Percentiles rank a stretch among this genome's conserved stretches.
phyloP scores from a whole-genome alignment of 192 early-diverging fungal species.

The Backusella macrospora region DNA sequence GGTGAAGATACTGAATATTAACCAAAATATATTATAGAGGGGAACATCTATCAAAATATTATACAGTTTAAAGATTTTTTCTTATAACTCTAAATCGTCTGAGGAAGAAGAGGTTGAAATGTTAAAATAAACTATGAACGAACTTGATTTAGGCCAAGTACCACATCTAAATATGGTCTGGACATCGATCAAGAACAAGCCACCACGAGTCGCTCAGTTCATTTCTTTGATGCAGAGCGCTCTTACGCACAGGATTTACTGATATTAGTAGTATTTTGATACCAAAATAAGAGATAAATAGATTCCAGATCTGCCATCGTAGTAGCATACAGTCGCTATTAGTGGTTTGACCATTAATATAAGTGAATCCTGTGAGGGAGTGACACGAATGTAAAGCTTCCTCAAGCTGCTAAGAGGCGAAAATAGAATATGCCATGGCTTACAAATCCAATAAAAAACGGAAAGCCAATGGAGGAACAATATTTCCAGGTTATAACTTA shows the following conservation, averaged over 20 bases:
- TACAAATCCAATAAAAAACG: background rate
- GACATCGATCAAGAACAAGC: too few relatives aligned
- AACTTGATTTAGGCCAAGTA: background rate
- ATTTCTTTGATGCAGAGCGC: too few relatives aligned
- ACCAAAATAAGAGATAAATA: too few relatives aligned
- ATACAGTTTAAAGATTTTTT: background rate
- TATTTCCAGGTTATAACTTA: background rate
- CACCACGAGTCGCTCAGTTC: too few relatives aligned
- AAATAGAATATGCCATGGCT: background rate
- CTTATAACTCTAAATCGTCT: background rate
- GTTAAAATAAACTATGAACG: background rate
- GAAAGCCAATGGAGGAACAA: background rate
- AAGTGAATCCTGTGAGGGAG: too few relatives aligned
- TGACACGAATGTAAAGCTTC: background rate
- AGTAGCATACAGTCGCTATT: too few relatives aligned
- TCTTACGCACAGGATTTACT: too few relatives aligned
- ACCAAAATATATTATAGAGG: background rate
- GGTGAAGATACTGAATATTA: background rate
- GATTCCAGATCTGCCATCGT: too few relatives aligned
- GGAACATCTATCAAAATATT: background rate
- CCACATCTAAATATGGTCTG: background rate
- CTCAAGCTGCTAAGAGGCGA: background rate
- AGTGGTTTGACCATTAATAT: too few relatives aligned
- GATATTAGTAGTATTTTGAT: too few relatives aligned
- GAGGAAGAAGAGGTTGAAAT: background rate